phyloP scores from a whole-genome alignment of 495 filamentous ascomycete genomes.

The Lasiosphaeris hirsuta region DNA sequence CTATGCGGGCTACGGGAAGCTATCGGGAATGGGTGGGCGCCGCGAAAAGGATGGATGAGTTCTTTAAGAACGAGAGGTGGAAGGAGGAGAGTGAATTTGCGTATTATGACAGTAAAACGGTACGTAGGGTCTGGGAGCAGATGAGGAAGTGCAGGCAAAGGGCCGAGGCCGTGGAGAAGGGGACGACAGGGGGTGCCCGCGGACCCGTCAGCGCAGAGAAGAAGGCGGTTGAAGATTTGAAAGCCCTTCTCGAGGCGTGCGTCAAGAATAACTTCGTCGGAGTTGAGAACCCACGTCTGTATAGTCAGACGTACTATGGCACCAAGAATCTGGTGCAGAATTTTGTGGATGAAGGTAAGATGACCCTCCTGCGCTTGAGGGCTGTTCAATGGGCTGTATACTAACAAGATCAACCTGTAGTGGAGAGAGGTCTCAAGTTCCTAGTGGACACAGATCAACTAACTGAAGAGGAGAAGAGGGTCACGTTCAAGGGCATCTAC shows the following conservation, averaged over 20 bases:
- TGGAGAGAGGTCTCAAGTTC: constrained; percentile 60
- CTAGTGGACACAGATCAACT: constrained; percentile 64
- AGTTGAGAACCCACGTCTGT: constrained; percentile 88
- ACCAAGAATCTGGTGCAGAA: constrained; percentile 90
- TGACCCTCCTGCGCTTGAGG: background rate
- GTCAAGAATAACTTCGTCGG: constrained; percentile 97
- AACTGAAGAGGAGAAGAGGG: constrained; percentile 68
- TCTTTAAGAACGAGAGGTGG: constrained; percentile 82
- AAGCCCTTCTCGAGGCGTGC: constrained; percentile 75
- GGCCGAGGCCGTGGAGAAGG: constrained; percentile 50
- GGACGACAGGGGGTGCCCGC: constrained; percentile 11
- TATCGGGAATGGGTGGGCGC: constrained; percentile 80
- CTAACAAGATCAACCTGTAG: constrained; percentile 26
- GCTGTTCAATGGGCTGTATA: background rate
- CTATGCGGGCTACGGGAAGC: constrained; percentile 63
- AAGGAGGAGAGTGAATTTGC: constrained; percentile 85
- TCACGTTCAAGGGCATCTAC: constrained; percentile 81
- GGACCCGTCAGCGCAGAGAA: constrained; percentile 14
- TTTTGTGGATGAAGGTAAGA: constrained; percentile 75
- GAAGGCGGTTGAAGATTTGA: constrained; percentile 68
- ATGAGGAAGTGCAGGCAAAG: constrained; percentile 57
- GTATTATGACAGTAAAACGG: constrained; percentile 86
- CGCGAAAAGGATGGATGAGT: constrained; percentile 74
- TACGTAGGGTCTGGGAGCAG: constrained; percentile 70
- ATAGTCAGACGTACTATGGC: constrained; percentile 94